Evolutionary conservation across 2,329 filamentous ascomycete species (phyloP).

Genomic region (Dactylella cylindrospora): DNA sequence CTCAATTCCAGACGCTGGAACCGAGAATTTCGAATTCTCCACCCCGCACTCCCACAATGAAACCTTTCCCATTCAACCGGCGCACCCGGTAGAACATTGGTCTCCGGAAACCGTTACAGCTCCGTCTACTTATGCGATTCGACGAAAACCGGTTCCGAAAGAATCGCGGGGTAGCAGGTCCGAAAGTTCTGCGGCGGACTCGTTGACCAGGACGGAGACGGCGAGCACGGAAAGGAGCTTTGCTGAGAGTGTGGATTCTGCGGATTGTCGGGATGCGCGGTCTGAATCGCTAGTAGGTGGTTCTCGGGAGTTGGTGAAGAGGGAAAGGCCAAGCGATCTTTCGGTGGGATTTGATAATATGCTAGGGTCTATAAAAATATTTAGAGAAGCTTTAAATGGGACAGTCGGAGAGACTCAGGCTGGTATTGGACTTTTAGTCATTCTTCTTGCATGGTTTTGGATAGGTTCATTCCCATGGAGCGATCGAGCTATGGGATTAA

Average conservation of each 20-base stretch:
- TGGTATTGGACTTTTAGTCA: not conserved
- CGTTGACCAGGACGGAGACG: slow-evolving; percentile 2
- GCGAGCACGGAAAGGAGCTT: not conserved
- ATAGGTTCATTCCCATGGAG: not conserved
- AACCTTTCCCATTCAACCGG: not conserved
- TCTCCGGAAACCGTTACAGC: slow-evolving; percentile 7
- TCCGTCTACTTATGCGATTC: not conserved
- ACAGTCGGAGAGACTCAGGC: not conserved
- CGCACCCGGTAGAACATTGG: slow-evolving; percentile 16
- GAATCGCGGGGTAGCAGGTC: not conserved
- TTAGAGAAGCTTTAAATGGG: not conserved
- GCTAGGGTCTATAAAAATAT: not conserved
- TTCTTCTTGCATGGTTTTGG: slow-evolving; percentile 3
- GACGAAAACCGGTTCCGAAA: slow-evolving; percentile 11
- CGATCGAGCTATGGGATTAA: not conserved
- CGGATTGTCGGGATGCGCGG: not conserved
- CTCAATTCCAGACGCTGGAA: not conserved
- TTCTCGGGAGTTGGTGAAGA: not conserved
- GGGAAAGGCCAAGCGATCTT: not conserved
- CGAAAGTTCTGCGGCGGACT: not conserved
- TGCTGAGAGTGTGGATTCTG: not conserved
- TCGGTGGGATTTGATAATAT: not conserved
- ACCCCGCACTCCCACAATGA: slow-evolving; percentile 18
- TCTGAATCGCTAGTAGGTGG: slow-evolving; percentile 1
- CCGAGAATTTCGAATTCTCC: not conserved